Evolutionary conservation across 2,329 filamentous ascomycete genomes (phyloP).

Genomic region (Chrysosporium keratinophilum): DNA sequence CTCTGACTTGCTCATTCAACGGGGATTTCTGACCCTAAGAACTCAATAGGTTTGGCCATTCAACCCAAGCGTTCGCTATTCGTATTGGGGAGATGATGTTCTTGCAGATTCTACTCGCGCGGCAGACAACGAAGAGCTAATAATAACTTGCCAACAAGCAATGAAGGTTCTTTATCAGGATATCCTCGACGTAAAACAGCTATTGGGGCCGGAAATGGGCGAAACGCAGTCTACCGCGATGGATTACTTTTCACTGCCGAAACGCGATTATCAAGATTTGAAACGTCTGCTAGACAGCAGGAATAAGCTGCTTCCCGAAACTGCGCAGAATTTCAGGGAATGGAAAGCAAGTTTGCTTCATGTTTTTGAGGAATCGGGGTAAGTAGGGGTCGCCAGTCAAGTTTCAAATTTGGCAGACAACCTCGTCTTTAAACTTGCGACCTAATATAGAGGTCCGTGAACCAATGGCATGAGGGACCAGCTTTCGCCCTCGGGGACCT

Average conservation of each 20-base stretch:
- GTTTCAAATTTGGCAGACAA: too few species aligned
- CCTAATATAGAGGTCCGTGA: too few species aligned
- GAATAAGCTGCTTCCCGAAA: slow-evolving; percentile 38
- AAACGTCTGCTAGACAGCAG: slow-evolving; percentile 29
- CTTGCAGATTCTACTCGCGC: slow-evolving; percentile 24
- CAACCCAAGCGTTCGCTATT: slow-evolving; percentile 49
- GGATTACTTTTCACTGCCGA: slow-evolving; percentile 40
- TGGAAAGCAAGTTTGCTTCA: slow-evolving; percentile 47
- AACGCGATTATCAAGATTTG: slow-evolving; percentile 31
- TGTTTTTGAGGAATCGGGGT: slow-evolving; percentile 21
- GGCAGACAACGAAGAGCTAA: neutral
- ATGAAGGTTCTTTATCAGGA: slow-evolving; percentile 49
- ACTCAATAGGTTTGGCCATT: slow-evolving; percentile 47
- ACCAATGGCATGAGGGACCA: too few species aligned
- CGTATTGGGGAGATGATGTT: slow-evolving; percentile 19
- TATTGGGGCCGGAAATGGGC: slow-evolving; percentile 30
- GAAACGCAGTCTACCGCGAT: slow-evolving; percentile 34
- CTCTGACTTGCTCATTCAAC: neutral
- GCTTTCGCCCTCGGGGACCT: too few species aligned
- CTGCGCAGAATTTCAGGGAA: slow-evolving; percentile 43
- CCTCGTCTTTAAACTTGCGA: too few species aligned
- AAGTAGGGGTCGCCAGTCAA: too few species aligned
- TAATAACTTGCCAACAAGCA: slow-evolving; percentile 35
- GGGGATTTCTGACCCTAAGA: neutral
- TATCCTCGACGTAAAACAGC: slow-evolving; percentile 23